Conservation (phyloP, 2,329 filamentous ascomycete genomes). For the Penicillium olsonii region DNA sequence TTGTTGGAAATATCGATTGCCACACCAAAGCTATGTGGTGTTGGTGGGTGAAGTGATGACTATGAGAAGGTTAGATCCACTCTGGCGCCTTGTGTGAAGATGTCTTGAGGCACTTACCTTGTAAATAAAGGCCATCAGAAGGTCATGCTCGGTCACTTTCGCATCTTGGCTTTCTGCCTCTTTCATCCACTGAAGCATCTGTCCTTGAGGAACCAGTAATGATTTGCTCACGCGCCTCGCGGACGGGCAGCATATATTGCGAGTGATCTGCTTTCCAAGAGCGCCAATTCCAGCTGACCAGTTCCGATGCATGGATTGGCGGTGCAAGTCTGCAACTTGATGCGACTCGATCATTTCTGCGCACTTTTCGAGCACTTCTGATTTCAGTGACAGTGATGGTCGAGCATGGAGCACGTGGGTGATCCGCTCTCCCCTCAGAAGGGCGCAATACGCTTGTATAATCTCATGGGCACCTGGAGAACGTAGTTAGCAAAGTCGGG, state of each 20-base stretch:
- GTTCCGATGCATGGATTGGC: not conserved
- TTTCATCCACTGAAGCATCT: not conserved
- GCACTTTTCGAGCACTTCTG: conserved; percentile 8
- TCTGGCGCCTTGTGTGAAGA: not conserved
- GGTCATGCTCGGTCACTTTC: conserved; percentile 7
- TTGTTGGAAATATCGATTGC: conserved; percentile 5
- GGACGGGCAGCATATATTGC: conserved; percentile 4
- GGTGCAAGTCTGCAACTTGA: conserved; percentile 5
- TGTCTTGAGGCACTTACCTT: not conserved
- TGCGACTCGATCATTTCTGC: conserved; percentile 3
- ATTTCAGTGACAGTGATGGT: conserved; percentile 4
- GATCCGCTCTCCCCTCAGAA: conserved; percentile 1
- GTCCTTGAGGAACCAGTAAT: not conserved
- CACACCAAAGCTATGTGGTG: conserved; percentile 1
- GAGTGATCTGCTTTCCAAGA: conserved; percentile 1
- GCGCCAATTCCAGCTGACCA: conserved; percentile 1
- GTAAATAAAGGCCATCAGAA: conserved; percentile 4
- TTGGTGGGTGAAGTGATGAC: conserved; percentile 3
- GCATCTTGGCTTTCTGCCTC: not conserved
- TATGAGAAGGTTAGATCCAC: not conserved
- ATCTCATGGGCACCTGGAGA: conserved; percentile 4
- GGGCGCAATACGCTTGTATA: conserved; percentile 5
- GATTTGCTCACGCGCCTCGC: conserved; percentile 1
- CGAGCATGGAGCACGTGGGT: conserved; percentile 2
- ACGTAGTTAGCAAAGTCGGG: not conserved